phyloP scores from a whole-genome alignment of 768 basidiomycete species.

The Hemileccinum rubropunctum region DNA sequence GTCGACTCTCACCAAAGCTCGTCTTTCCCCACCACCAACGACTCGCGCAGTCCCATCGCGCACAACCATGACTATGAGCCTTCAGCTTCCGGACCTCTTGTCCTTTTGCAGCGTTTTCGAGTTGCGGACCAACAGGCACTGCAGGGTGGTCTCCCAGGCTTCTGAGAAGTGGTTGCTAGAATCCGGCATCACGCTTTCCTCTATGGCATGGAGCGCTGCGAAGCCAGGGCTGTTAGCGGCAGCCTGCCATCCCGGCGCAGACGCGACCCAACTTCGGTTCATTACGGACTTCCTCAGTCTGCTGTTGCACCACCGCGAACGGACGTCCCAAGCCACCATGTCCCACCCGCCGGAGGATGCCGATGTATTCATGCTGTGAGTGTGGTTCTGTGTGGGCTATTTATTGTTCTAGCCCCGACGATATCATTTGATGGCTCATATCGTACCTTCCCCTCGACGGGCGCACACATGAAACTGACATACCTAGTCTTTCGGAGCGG shows the following conservation, averaged over 20 bases:
- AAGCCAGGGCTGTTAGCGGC: conserved; percentile 54
- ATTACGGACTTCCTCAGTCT: conserved; percentile 49
- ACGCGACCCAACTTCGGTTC: conserved; percentile 52
- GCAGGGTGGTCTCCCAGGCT: conserved; percentile 23
- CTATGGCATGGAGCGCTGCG: conserved; percentile 24
- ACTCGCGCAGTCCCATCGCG: conserved; percentile 1
- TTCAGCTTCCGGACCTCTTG: conserved; percentile 31
- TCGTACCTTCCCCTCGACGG: background rate
- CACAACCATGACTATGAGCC: conserved; percentile 20
- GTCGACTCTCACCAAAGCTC: background rate
- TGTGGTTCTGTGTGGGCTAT: background rate
- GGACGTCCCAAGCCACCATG: conserved; percentile 13
- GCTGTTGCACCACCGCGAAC: conserved; percentile 37
- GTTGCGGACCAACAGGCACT: conserved; percentile 28
- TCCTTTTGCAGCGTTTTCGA: conserved; percentile 26
- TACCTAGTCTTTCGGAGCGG: conserved; percentile 38
- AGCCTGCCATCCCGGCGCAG: conserved; percentile 58
- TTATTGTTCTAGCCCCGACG: background rate
- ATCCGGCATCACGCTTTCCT: conserved; percentile 18
- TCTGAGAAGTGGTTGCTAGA: conserved; percentile 30
- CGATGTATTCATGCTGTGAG: conserved; percentile 23
- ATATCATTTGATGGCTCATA: conserved; percentile 7
- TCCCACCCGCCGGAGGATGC: conserved; percentile 6
- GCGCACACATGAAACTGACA: background rate
- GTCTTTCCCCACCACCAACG: background rate